These are phyloP conservation scores for Artemisia argyi DNA, from an alignment of 129 eudicot genomes.

Conservation along the genomic window DNA sequence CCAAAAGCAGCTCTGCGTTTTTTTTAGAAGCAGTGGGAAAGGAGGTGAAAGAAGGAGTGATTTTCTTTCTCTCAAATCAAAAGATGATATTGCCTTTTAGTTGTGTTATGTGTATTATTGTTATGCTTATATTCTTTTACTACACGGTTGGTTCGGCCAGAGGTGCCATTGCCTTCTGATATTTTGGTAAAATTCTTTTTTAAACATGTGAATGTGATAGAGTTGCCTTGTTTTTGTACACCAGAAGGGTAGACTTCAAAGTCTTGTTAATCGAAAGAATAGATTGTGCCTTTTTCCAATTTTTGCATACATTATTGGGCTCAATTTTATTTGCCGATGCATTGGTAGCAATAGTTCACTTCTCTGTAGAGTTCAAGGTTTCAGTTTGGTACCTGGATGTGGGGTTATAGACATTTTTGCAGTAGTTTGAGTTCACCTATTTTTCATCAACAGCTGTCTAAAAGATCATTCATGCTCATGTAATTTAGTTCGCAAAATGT, in stretches of 20 bases:
- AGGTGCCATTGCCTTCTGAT: conserved; percentile 34
- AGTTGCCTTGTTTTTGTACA: conserved; percentile 14
- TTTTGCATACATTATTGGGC: neutral
- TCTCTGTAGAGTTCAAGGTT: too few species aligned
- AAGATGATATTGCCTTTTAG: conserved; percentile 6
- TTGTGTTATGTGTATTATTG: conserved; percentile 23
- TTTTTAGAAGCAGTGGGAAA: conserved; percentile 22
- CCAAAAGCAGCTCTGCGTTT: conserved; percentile 31
- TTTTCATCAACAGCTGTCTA: too few species aligned
- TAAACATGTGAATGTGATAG: conserved; percentile 21
- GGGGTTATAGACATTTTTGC: too few species aligned
- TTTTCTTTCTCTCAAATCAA: neutral
- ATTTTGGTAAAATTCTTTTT: conserved; percentile 5
- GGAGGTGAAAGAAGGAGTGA: conserved; percentile 4
- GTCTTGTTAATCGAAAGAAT: neutral
- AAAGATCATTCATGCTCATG: too few species aligned
- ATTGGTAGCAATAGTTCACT: too few species aligned
- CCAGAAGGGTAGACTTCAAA: neutral
- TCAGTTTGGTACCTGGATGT: too few species aligned
- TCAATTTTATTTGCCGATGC: too few species aligned
- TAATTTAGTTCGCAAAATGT: too few species aligned
- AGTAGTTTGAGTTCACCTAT: too few species aligned
- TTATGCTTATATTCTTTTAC: conserved; percentile 38
- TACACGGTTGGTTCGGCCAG: conserved; percentile 7
- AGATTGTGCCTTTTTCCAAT: neutral